Conservation (phyloP, 2,329 filamentous ascomycete genomes). For the Penicillium psychrosexuale region DNA sequence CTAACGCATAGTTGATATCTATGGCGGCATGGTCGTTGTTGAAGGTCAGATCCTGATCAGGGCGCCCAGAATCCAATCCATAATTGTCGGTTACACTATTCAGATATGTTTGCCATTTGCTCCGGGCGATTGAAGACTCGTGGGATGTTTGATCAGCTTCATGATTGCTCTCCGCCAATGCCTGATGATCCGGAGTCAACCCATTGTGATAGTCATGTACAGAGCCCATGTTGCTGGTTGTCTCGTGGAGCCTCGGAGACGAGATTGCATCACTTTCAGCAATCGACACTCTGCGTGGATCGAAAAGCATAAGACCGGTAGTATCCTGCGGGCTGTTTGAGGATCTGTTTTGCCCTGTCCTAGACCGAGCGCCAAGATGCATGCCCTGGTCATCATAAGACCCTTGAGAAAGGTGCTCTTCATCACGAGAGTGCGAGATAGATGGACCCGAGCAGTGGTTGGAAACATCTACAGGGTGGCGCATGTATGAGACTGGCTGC, state of each 20-base stretch:
- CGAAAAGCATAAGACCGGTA: conserved; percentile 8
- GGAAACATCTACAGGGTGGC: conserved; percentile 34
- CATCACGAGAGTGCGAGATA: conserved; percentile 7
- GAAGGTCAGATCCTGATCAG: conserved; percentile 65
- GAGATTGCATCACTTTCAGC: not conserved
- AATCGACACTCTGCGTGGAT: conserved; percentile 5
- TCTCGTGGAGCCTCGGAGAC: conserved; percentile 3
- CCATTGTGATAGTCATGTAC: conserved; percentile 1
- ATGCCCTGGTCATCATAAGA: conserved; percentile 9
- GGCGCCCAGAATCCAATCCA: conserved; percentile 68
- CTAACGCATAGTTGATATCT: conserved; percentile 45
- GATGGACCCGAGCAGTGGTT: conserved; percentile 32
- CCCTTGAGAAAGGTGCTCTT: not conserved
- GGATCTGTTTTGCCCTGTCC: not conserved
- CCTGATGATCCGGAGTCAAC: conserved; percentile 3
- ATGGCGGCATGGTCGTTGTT: conserved; percentile 71
- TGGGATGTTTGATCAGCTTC: conserved; percentile 6
- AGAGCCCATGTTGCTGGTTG: not conserved
- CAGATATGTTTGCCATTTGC: conserved; percentile 33
- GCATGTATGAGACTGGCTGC: conserved; percentile 37
- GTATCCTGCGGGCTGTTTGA: not conserved
- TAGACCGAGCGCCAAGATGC: not conserved
- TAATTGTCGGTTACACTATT: conserved; percentile 49
- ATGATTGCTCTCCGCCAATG: not conserved
- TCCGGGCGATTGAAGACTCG: conserved; percentile 21